Evolutionary conservation across 192 early-diverging fungal genomes (phyloP).

Genomic region (Coemansia sp.): DNA sequence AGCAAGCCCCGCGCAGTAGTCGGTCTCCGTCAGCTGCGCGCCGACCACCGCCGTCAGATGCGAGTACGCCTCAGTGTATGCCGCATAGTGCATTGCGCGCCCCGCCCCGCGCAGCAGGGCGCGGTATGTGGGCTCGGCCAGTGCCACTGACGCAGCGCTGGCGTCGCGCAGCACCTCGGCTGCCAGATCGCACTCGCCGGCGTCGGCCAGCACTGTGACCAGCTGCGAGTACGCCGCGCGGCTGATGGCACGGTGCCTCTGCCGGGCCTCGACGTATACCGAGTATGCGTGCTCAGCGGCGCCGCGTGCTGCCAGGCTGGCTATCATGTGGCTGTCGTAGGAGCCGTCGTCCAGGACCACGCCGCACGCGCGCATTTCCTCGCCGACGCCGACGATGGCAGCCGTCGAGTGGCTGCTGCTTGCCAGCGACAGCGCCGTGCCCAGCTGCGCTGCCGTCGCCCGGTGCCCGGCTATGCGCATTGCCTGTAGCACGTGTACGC

Average conservation of each 20-base stretch:
- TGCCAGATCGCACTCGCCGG: slow-evolving; percentile 28
- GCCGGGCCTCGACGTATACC: slow-evolving; percentile 20
- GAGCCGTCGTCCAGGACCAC: slow-evolving; percentile 11
- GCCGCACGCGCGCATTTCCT: slow-evolving; percentile 38
- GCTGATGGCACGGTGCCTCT: slow-evolving; percentile 2
- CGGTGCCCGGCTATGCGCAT: slow-evolving; percentile 17
- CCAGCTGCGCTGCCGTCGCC: slow-evolving; percentile 19
- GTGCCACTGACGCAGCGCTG: slow-evolving; percentile 2
- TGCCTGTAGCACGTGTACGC: slow-evolving; percentile 28
- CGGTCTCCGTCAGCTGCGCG: slow-evolving; percentile 33
- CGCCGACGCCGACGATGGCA: slow-evolving; percentile 21
- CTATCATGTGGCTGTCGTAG: slow-evolving; percentile 27
- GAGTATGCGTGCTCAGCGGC: slow-evolving; percentile 37
- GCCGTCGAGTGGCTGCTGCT: not conserved
- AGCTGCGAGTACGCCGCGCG: slow-evolving; percentile 8
- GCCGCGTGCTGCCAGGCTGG: slow-evolving; percentile 3
- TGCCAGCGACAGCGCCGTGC: slow-evolving; percentile 27
- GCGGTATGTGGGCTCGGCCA: slow-evolving; percentile 10
- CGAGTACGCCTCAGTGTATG: slow-evolving; percentile 19
- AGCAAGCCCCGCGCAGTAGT: slow-evolving; percentile 26
- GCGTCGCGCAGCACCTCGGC: slow-evolving; percentile 21
- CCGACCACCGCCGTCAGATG: slow-evolving; percentile 30
- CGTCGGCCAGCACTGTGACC: slow-evolving; percentile 17
- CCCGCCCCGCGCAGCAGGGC: slow-evolving; percentile 24
- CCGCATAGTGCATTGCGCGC: slow-evolving; percentile 20